Percentiles rank a stretch among this genome's conserved stretches.
Conservation (phyloP, 768 basidiomycete genomes). For the Amylocystis lapponica region DNA sequence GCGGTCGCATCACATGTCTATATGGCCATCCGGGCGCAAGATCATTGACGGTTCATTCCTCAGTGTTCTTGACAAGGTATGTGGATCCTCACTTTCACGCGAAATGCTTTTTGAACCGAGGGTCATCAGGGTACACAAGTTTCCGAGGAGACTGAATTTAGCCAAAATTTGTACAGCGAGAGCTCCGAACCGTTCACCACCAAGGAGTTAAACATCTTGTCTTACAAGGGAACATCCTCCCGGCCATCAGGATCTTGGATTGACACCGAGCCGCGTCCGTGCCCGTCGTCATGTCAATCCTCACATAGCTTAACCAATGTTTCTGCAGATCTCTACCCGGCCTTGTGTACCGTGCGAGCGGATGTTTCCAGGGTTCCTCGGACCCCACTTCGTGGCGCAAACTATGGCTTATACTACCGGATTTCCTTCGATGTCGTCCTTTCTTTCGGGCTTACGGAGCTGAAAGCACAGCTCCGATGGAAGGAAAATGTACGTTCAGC, state of each 20-base stretch:
- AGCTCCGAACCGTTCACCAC: not conserved
- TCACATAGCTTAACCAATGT: not conserved
- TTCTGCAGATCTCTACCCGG: constrained; percentile 25
- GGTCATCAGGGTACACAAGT: constrained; percentile 1
- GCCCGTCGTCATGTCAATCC: not conserved
- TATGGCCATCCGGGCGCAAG: constrained; percentile 27
- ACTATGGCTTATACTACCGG: constrained; percentile 20
- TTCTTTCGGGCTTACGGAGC: constrained; percentile 38
- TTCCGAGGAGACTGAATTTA: constrained; percentile 1
- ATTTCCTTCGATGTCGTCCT: constrained; percentile 35
- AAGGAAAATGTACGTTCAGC: constrained; percentile 28
- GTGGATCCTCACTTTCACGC: too few species aligned
- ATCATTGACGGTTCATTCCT: constrained; percentile 3
- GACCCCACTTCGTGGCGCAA: not conserved
- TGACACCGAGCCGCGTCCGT: constrained; percentile 27
- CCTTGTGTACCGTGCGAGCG: constrained; percentile 28
- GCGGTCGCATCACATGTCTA: constrained; percentile 26
- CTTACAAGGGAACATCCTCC: constrained; percentile 25
- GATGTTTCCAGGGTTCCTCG: constrained; percentile 26
- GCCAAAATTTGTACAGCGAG: not conserved
- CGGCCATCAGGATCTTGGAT: constrained; percentile 21
- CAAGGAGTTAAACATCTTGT: constrained; percentile 23
- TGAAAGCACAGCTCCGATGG: constrained; percentile 45
- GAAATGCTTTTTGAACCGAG: too few species aligned
- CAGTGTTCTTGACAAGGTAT: constrained; percentile 8